Conservation (phyloP, 257 asterid genomes). For the Nicotiana otophora region DNA sequence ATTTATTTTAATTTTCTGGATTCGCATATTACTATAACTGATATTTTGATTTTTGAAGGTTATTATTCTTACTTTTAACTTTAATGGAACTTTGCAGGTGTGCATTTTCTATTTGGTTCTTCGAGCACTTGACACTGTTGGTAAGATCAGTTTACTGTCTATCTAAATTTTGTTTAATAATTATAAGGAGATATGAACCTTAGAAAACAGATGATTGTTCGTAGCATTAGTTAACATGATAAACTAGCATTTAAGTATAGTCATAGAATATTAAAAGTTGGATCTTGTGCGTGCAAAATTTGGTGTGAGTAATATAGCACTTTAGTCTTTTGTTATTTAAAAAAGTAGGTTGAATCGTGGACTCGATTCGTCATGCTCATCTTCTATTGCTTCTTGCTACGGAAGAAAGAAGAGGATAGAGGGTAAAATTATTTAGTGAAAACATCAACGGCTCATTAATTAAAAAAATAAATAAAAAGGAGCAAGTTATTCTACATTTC, state of each 20-base stretch:
- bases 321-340: background rate
- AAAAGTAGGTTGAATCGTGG: background rate
- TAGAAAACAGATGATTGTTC: background rate
- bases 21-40: background rate
- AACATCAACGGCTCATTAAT: background rate
- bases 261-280: no score
- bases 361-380: background rate
- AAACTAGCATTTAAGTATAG: no score
- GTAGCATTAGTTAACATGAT: background rate
- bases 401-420: background rate
- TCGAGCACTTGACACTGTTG: constrained; percentile 96
- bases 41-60: background rate
- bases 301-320: background rate
- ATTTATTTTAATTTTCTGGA: background rate
- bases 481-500: background rate
- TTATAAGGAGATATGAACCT: background rate
- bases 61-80: background rate
- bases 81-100: constrained; percentile 42
- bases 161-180: background rate
- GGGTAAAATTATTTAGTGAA: background rate
- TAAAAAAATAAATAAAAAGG: background rate
- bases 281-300: background rate
- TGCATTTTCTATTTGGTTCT: constrained; percentile 98
- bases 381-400: background rate
- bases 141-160: constrained; percentile 39